Evolutionary conservation across 2,329 filamentous ascomycete genomes (phyloP).

Genomic region (Colletotrichum godetiae): DNA sequence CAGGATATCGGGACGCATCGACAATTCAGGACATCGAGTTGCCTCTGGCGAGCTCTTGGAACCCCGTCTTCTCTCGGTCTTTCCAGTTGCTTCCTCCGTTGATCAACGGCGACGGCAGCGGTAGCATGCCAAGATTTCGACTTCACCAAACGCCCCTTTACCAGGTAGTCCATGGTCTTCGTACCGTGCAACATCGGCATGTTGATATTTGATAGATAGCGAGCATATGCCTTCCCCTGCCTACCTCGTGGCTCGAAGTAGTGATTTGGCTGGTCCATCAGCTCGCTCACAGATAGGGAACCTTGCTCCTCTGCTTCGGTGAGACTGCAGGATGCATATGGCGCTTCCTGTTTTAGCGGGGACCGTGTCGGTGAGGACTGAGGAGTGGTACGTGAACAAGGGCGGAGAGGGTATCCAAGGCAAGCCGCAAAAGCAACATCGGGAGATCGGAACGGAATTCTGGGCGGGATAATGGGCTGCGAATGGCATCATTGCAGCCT

Average conservation of each 20-base stretch:
- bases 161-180: not conserved
- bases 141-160: not conserved
- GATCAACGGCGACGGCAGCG: not conserved
- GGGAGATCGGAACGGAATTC: conserved; percentile 15
- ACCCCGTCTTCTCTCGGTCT: conserved; percentile 3
- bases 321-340: conserved; percentile 22
- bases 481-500: conserved; percentile 21
- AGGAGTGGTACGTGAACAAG: conserved; percentile 1
- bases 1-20: not conserved
- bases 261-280: conserved; percentile 30
- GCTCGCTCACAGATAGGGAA: conserved; percentile 1
- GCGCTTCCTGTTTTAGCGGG: not conserved
- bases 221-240: conserved; percentile 8
- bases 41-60: not conserved
- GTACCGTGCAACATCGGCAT: not conserved
- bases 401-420: conserved; percentile 10
- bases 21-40: not conserved
- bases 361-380: conserved; percentile 14
- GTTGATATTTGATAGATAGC: conserved; percentile 23
- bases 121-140: not conserved
- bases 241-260: conserved; percentile 16
- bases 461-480: conserved; percentile 12
- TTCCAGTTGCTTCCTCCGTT: not conserved
- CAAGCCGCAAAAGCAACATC: not conserved
- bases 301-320: conserved; percentile 28